Evolutionary conservation across 2,329 filamentous ascomycete genomes (phyloP).

Genomic region (Pseudocercospora crystallina): DNA sequence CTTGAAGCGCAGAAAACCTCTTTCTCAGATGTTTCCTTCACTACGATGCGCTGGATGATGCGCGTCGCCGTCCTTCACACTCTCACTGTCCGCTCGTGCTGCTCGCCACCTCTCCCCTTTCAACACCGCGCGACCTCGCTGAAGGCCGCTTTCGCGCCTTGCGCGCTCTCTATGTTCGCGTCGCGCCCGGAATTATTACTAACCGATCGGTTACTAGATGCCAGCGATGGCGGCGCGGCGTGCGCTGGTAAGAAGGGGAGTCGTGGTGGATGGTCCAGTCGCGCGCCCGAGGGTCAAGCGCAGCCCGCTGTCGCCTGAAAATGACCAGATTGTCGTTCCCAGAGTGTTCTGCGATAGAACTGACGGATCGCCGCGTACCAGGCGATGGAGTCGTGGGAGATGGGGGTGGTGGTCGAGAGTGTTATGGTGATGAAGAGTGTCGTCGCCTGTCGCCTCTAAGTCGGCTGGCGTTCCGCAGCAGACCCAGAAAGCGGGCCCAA

Average conservation of each 20-base stretch:
- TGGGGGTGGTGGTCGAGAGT: slow-evolving; percentile 14
- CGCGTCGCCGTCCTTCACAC: slow-evolving; percentile 5
- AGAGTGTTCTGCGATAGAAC: slow-evolving; percentile 14
- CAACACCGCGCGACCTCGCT: slow-evolving; percentile 31
- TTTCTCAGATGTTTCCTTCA: not conserved
- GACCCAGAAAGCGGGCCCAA: no score
- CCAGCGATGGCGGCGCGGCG: slow-evolving; percentile 28
- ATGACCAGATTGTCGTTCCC: not conserved
- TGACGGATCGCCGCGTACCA: slow-evolving; percentile 18
- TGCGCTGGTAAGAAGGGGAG: slow-evolving; percentile 24
- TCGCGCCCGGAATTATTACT: slow-evolving; percentile 17
- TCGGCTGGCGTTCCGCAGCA: no score
- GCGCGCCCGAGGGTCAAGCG: slow-evolving; percentile 27
- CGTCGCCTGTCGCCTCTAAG: no score
- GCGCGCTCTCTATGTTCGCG: slow-evolving; percentile 15
- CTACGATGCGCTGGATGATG: not conserved
- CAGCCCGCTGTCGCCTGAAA: slow-evolving; percentile 33
- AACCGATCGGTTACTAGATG: slow-evolving; percentile 20
- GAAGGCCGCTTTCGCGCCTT: slow-evolving; percentile 32
- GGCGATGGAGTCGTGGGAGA: slow-evolving; percentile 30
- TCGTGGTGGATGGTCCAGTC: not conserved
- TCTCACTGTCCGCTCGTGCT: slow-evolving; percentile 12
- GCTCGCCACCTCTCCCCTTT: slow-evolving; percentile 30
- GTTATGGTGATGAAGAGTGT: slow-evolving; percentile 7
- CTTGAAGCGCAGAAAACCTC: slow-evolving; percentile 1